Base-by-base conservation (phyloP, 164 flowering plant genomes). In the Magnolia changhungtana region DNA sequence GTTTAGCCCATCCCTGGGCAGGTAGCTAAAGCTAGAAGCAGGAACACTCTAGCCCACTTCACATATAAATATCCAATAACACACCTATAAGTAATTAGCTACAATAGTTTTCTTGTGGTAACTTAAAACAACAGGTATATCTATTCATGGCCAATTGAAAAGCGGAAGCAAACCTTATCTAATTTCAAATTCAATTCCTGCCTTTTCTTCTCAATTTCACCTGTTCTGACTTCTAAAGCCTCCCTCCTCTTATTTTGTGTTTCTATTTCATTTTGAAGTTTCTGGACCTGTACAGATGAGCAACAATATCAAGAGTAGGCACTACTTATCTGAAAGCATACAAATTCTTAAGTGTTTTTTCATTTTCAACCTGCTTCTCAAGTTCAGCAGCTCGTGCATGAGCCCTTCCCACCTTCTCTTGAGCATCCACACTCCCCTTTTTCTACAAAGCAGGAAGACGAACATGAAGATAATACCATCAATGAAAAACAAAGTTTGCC, bases 381-480 rank as follows among this genome's bases (percentile, higher is more conserved):
- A 96, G 84, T 78, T 94, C 98, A 74, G 49, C 83, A 72, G 89
- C 90, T 51, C 89, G 90, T 71, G 97, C 92, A 84, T 88, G 89
- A 70, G 95, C 98, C 86, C 90, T 91, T 16, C 88, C 89, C 21
- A 90, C 82, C 83, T 79, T 82, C 83, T 90, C 89, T 76, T 83
- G 86, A 74, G 81, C 88, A 82, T 87, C 91, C 29, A 78, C 79
- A 24, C 85, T 76, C 20, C 88, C 96, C 76, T 89, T 91, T 80
- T 82, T 81, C 99, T 96, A 51, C 45, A 50, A 79, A 45, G 50
- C 3, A 58, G 61, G 55, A 27, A 14, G 55, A 49, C 9, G 50
- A 29, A 29, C 24, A 20, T 66, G 45, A 50, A 58, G 20, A 65
- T 20, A 65, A n/a, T 7, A 21, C 37, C 6, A 65, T 23, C 45